phyloP scores from a whole-genome alignment of 495 filamentous ascomycete species.

The Chaetomidium leptoderma region DNA sequence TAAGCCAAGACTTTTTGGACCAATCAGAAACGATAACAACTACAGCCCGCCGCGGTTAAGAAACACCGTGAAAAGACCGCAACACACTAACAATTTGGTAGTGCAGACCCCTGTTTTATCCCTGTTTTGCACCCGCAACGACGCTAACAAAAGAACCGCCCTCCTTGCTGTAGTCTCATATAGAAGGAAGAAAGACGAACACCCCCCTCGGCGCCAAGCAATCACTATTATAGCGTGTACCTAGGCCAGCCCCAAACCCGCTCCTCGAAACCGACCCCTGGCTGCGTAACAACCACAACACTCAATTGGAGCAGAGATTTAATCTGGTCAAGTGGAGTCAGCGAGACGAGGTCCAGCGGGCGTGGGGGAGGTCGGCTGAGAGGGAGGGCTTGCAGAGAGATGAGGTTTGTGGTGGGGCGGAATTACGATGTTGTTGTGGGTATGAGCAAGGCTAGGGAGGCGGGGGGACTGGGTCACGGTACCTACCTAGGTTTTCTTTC shows the following conservation, averaged over 20 bases:
- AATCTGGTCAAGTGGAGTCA: constrained; percentile 52
- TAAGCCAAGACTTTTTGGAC: no score
- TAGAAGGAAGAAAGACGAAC: no score
- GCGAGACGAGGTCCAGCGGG: constrained; percentile 47
- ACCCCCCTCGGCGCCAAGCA: constrained; percentile 54
- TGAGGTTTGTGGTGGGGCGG: constrained; percentile 49
- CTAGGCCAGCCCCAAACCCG: constrained; percentile 50
- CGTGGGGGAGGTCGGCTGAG: constrained; percentile 44
- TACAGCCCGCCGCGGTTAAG: no score
- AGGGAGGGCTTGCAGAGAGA: constrained; percentile 46
- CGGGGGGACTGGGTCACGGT: constrained; percentile 39
- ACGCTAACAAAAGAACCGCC: no score
- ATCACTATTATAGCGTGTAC: constrained; percentile 56
- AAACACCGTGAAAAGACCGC: no score
- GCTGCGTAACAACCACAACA: constrained; percentile 28
- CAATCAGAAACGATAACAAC: no score
- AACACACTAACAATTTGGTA: no score
- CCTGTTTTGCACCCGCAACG: no score
- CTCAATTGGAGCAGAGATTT: constrained; percentile 47
- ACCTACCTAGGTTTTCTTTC: neutral
- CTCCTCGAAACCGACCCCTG: constrained; percentile 44
- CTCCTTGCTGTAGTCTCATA: no score
- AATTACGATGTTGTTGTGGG: constrained; percentile 47
- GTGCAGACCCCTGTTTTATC: no score
- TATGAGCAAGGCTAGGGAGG: constrained; percentile 56